Conservation (phyloP, 805 yeast species). For the Yamadazyma phyllophila region DNA sequence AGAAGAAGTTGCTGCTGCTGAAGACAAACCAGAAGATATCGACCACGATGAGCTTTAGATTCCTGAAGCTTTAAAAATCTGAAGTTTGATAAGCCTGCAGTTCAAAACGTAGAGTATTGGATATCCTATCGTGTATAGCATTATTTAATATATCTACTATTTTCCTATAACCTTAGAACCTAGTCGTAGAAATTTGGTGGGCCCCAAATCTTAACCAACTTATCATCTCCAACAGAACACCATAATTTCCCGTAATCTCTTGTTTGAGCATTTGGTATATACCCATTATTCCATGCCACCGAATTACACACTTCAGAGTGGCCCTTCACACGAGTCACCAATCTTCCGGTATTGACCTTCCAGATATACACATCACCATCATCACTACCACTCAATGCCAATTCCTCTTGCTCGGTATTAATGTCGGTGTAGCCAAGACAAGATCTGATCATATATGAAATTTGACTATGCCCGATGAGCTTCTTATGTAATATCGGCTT, state of each 20-base stretch:
- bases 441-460: constrained; percentile 67
- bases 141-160: not conserved
- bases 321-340: constrained; percentile 58
- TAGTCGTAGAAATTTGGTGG: constrained; percentile 15
- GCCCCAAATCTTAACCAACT: constrained; percentile 66
- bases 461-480: constrained; percentile 71
- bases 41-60: constrained; percentile 41
- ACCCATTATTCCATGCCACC: constrained; percentile 64
- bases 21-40: constrained; percentile 29
- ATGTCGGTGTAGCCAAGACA: constrained; percentile 63
- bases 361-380: constrained; percentile 77
- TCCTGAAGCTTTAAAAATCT: too few relatives aligned
- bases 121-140: not conserved
- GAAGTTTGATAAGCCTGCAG: too few relatives aligned
- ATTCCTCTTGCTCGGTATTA: constrained; percentile 48
- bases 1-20: constrained; percentile 23
- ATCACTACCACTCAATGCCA: constrained; percentile 79
- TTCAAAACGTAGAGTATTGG: not conserved
- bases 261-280: constrained; percentile 6
- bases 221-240: constrained; percentile 87
- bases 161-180: not conserved
- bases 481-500: constrained; percentile 56
- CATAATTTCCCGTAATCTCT: constrained; percentile 49
- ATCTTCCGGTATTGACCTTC: constrained; percentile 69
- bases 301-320: constrained; percentile 70